Base-by-base conservation (phyloP, 1,284 basidiomycete genomes). In the Waitea zeae region DNA sequence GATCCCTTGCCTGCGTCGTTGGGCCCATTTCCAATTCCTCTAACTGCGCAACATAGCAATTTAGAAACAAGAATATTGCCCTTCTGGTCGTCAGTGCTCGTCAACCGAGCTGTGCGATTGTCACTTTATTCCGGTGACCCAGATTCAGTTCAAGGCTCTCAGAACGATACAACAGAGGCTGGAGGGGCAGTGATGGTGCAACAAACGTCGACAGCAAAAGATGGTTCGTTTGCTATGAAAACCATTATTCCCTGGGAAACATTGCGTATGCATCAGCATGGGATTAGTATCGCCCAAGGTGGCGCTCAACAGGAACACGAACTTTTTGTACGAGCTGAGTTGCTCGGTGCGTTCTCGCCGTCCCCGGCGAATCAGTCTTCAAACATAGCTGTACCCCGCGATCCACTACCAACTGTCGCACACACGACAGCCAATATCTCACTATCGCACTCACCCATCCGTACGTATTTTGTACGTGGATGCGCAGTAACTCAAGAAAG, bases 51-150 rank as follows among this genome's bases (percentile, higher is more conserved):
- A 35, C 78, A 87, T 42, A 59, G 61, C 12, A 88, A 86, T 44
- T 61, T 89, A 3, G 79, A 86, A 47, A 52, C 60, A 5, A 70
- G 86, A 1, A 55, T 89, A 15, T 69, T 67, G 31, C 72, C 78
- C 0, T 88, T 90, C 53, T 88, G 77, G 79, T 67, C 74, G 1
- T 70, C 73, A 6, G 67, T 66, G 0, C 56, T 86, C 0, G 46
- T 71, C 12, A 60, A 66, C n/a, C 64, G 79, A 17, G 59, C 51
- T 1, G 53, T 84, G 3, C 64, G 65, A 9, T 41, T 86, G 4
- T 58, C 66, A 12, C 42, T 83, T 9, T 76, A 64, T 42, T 56
- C 64, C 3, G 52, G 57, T 14, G 53, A 61, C 4, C 32, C 41
- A 1, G 24, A 42, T n/a, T n/a, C n/a, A n/a, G n/a, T n/a, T 9